Conservation (phyloP, 2,329 filamentous ascomycete genomes). For the Cordyceps pruinosa region DNA sequence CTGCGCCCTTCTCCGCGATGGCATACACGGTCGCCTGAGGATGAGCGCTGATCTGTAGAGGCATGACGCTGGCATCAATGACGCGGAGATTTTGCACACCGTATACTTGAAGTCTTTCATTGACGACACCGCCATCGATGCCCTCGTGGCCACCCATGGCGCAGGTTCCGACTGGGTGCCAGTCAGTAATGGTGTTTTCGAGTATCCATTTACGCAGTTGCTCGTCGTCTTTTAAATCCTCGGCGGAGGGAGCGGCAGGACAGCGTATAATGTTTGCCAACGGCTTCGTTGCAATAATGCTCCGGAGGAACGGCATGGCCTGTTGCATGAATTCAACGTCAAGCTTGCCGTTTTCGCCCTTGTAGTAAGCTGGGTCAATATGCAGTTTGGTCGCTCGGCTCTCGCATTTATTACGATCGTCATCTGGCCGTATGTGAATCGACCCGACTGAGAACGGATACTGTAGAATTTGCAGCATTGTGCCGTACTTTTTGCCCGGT, state of each 20-base stretch:
- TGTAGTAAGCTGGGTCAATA: constrained; percentile 38
- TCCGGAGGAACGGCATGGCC: constrained; percentile 32
- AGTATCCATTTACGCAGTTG: constrained; percentile 22
- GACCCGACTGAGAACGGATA: constrained; percentile 44
- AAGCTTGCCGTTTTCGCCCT: constrained; percentile 30
- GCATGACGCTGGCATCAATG: constrained; percentile 26
- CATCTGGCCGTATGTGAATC: constrained; percentile 34
- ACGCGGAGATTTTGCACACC: constrained; percentile 23
- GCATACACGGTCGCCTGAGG: constrained; percentile 25
- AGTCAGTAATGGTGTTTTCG: constrained; percentile 25
- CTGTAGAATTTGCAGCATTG: constrained; percentile 43
- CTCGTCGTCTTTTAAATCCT: constrained; percentile 14
- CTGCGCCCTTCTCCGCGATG: constrained; percentile 27
- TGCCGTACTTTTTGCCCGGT: constrained; percentile 37
- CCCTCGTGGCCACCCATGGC: constrained; percentile 26
- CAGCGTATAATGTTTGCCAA: constrained; percentile 31
- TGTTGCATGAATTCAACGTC: constrained; percentile 38
- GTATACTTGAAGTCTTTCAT: constrained; percentile 24
- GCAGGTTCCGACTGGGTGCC: constrained; percentile 36
- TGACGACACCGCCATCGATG: constrained; percentile 26
- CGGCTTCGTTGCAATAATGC: constrained; percentile 31
- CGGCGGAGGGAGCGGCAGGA: constrained; percentile 19
- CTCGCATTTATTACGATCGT: constrained; percentile 20
- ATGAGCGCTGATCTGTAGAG: constrained; percentile 24
- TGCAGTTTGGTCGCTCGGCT: background rate